These are phyloP conservation scores for Fraxinus pennsylvanica DNA, from an alignment of 257 asterid species.

Conservation along the genomic window DNA sequence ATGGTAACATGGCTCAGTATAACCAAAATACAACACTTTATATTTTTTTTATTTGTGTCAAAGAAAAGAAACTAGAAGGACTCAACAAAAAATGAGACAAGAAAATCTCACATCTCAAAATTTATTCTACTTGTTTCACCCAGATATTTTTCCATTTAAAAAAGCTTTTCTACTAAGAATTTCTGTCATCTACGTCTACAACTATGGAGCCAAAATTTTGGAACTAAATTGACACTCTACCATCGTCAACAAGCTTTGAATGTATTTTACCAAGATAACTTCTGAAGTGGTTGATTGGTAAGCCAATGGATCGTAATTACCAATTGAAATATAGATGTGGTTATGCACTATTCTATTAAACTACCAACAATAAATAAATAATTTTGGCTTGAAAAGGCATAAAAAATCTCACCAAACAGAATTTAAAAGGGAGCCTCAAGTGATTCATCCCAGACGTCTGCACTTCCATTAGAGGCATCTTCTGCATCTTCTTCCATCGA, in stretches of 20 bases:
- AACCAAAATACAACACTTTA: not conserved
- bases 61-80: not conserved
- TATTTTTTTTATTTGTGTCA: not conserved
- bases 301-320: not conserved
- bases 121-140: not conserved
- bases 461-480: conserved; percentile 99
- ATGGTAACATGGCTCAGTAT: not conserved
- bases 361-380: conserved; percentile 9
- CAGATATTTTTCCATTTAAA: not conserved
- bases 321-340: not conserved
- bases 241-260: not conserved
- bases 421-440: conserved; percentile 98
- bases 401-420: conserved; percentile 49
- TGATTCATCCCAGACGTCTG: conserved; percentile 99
- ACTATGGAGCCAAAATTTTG: not conserved
- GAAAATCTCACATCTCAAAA: not conserved
- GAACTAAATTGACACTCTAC: not conserved
- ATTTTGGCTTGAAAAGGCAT: conserved; percentile 1
- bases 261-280: not conserved
- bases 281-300: not conserved
- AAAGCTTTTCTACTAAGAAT: not conserved
- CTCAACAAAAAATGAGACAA: not conserved
- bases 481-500: conserved; percentile 99
- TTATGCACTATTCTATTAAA: not conserved
- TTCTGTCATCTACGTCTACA: not conserved